Evolutionary conservation across 2,329 filamentous ascomycete species (phyloP), one percentile per base, ranked within the genome.

Genomic region (Clarireedia hainanense): DNA sequence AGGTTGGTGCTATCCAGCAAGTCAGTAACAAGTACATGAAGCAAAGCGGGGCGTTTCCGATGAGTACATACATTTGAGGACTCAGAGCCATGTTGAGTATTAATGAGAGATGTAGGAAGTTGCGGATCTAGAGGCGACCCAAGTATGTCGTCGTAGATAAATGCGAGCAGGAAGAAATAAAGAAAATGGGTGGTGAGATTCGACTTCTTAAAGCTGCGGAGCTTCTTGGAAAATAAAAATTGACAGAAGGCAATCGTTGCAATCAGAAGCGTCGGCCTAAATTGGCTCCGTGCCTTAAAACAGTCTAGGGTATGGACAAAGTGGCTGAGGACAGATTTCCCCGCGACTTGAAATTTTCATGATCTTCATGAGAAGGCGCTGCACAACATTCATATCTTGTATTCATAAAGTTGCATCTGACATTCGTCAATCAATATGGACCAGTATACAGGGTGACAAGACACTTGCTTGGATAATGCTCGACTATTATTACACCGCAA

Each of bases 1-100:
- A 96, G 80, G 81, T 96, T 96, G 73, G 88, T 89, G 68, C 91
- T 95, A 73, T 64, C 61, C 54, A 60, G 60, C 56, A 58, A 58
- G 39, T 64, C 58, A 63, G 52, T 55, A 58, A 56, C 5, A 34
- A 43, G 20, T 15, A 46, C 15, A 34, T 45, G 49, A 61, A 24
- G 56, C 57, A 39, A 46, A 54, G 36, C 40, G 57, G 17, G 46
- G 57, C 10, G 59, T 56, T 43, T 43, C 48, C 43, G 26, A 27
- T 23, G 40, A 27, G 14, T 17, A 70, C 80, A 69, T 76, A 86
- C 83, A 86, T 76, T 72, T 86, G 83, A 66, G 83, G 78, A 67
- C 76, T 83, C 66, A 86, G 73, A 67, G 73, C 81, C 83, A 85
- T 86, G 71, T 73, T 65, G 65, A 61, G 20, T 60, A 54, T 60